Conservation (phyloP, 495 filamentous ascomycete species). For the Recurvomyces mirabilis region DNA sequence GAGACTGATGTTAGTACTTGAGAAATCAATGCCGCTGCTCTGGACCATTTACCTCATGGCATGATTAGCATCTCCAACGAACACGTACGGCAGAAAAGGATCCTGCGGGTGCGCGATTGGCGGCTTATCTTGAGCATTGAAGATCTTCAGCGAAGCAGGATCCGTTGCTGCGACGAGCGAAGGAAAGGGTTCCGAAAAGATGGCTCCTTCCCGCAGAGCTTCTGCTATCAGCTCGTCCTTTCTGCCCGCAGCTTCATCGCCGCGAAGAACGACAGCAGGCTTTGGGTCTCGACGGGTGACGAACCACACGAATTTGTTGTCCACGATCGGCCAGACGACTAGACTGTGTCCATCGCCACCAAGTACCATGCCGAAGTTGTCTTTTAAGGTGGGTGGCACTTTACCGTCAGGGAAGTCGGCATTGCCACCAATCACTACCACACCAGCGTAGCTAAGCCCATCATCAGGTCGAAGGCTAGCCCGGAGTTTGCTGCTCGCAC, state of each 20-base stretch:
- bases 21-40: neutral
- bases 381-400: neutral
- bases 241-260: neutral
- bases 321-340: neutral
- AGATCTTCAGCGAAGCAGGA: constrained; percentile 20
- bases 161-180: constrained; percentile 29
- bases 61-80: constrained; percentile 1
- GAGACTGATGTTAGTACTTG: neutral
- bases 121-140: constrained; percentile 30
- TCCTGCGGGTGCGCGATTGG: constrained; percentile 26
- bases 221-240: neutral
- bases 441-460: constrained; percentile 27
- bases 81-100: neutral
- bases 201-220: neutral
- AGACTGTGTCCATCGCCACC: neutral
- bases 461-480: constrained; percentile 28
- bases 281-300: neutral
- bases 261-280: neutral
- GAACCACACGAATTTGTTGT: neutral
- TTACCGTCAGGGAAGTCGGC: neutral
- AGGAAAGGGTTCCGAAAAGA: constrained; percentile 13
- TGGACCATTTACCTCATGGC: neutral
- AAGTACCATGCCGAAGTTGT: neutral
- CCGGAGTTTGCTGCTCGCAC: constrained; percentile 33
- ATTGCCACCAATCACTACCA: constrained; percentile 6